Base-by-base conservation (phyloP, 306 rosid genomes). In the Luffa acutangula region DNA sequence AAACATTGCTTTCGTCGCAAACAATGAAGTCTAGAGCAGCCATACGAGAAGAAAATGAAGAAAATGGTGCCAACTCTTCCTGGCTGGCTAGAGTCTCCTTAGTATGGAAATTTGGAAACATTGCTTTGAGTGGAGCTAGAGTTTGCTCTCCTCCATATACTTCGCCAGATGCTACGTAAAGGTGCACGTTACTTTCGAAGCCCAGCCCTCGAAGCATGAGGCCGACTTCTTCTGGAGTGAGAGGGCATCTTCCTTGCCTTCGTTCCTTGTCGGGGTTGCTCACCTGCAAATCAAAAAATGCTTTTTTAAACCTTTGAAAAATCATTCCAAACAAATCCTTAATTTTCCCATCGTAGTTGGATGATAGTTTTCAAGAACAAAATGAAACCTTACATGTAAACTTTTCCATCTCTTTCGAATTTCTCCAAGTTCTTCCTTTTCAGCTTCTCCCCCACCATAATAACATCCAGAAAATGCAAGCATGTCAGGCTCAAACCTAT, bases 381-480 rank as follows among this genome's bases (percentile, higher is more conserved):
- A 72, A 34, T 45, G 78, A 75, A 81, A 69, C 25, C 94, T 88
- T 84, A 94, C 98, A 80, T 82, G 97, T 86, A 94, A 83, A 45
- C 62, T 88, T 88, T 88, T 92, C 98, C 98, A 92, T 76, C 97
- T 84, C 78, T 85, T 92, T 82, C 97, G 84, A 39, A 94, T 89
- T 78, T 53, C 78, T 18, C 97, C 93, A 49, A 94, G 97, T 81
- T 91, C 97, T 52, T 25, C 59, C 81, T 89, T 88, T 81, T 94
- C 98, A 46, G 79, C 87, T n/a, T 92, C 89, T 77, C 97, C 97
- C n/a, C 98, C 98, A n/a, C 97, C 97, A 82, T 85, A 94, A 80
- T 94, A 88, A 66, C 98, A 94, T 48, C 98, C 95, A 52, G 97
- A 94, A 80, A 94, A 94, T 57, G 98, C 98, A 83, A 94, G 95